A percentile compares a stretch with the other conserved stretches of the same genome.
Evolutionary conservation across 768 basidiomycete genomes (phyloP).

Genomic region (Boletus huronensis): DNA sequence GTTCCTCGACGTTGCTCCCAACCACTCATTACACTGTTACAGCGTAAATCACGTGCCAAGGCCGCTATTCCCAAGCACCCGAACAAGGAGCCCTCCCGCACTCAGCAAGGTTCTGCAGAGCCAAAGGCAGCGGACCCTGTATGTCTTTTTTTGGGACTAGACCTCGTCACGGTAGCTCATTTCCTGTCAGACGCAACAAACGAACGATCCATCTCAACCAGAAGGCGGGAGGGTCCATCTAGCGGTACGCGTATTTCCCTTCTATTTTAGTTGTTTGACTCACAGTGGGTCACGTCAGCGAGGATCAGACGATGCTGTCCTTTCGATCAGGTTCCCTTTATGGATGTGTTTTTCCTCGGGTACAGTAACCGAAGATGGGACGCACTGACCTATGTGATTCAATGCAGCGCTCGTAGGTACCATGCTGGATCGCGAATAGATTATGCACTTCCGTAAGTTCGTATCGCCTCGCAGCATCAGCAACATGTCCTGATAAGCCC

Average conservation of each 20-base stretch:
- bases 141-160: not conserved
- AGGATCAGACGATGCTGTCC: not conserved
- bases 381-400: too few relatives aligned
- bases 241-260: not conserved
- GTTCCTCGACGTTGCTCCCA: not conserved
- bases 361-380: too few relatives aligned
- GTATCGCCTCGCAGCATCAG: too few relatives aligned
- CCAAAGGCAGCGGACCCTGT: not conserved
- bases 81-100: not conserved
- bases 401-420: too few relatives aligned
- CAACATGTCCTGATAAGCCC: too few relatives aligned
- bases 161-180: not conserved
- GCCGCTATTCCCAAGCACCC: not conserved
- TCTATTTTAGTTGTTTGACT: not conserved
- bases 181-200: not conserved
- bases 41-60: not conserved
- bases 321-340: not conserved
- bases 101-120: not conserved
- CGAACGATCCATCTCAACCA: not conserved
- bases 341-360: conserved; percentile 1
- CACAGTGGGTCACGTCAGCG: not conserved
- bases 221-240: not conserved
- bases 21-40: not conserved
- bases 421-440: not conserved
- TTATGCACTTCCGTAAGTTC: not conserved